phyloP scores from a whole-genome alignment of 176 grass and related monocot species.

The Cenchrus purpureus region DNA sequence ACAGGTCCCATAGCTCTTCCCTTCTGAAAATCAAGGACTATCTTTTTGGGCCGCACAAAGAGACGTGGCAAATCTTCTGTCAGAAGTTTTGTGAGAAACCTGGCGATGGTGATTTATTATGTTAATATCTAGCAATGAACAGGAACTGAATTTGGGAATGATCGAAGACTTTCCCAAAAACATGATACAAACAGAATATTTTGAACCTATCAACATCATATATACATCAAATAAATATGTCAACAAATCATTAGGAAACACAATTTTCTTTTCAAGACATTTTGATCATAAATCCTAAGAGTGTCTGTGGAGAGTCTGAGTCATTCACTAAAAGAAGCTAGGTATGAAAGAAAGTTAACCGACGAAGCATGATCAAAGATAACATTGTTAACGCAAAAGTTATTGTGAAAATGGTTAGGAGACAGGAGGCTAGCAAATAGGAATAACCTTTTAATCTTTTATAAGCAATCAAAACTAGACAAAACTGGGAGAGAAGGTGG shows the following conservation, averaged over 20 bases:
- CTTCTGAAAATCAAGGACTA: conserved; percentile 96
- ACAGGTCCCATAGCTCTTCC: conserved; percentile 84
- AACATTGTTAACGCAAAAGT: background rate
- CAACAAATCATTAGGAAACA: background rate
- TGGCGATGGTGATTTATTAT: conserved; percentile 49
- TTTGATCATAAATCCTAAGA: background rate
- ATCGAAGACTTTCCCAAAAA: background rate
- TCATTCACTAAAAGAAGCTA: conserved; percentile 7
- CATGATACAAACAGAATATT: background rate
- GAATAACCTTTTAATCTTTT: background rate
- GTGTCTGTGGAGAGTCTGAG: background rate
- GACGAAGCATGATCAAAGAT: conserved; percentile 3
- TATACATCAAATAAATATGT: conserved; percentile 13
- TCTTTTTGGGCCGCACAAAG: conserved; percentile 95
- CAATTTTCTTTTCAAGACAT: background rate
- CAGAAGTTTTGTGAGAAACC: conserved; percentile 93
- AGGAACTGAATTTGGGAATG: background rate
- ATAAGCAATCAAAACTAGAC: background rate
- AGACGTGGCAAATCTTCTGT: conserved; percentile 95
- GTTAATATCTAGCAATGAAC: background rate
- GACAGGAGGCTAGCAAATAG: background rate
- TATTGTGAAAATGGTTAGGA: background rate
- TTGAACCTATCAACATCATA: background rate
- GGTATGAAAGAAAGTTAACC: background rate
- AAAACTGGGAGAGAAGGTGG: background rate